A percentile compares a stretch with the other conserved stretches of the same genome.
These are phyloP conservation scores for Phytophthora constricta DNA, from an alignment of 352 stramenopile genomes.

Conservation along the genomic window DNA sequence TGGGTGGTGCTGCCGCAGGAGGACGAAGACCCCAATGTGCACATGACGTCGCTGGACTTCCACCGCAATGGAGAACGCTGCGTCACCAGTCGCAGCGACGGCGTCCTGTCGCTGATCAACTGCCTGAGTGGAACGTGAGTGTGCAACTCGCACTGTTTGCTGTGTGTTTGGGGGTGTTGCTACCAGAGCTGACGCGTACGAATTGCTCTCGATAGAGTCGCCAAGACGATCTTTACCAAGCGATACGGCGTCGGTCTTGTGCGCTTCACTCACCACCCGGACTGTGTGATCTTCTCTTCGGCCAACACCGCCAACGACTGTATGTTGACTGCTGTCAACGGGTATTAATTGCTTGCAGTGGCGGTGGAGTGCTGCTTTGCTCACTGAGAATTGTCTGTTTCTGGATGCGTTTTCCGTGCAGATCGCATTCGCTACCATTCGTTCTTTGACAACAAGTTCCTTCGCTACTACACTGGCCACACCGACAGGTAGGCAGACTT, in stretches of 20 bases:
- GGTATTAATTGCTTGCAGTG: too few species aligned
- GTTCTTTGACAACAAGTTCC: constrained; percentile 90
- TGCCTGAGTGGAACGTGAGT: constrained; percentile 83
- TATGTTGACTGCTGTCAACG: constrained; percentile 48
- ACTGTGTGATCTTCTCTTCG: constrained; percentile 89
- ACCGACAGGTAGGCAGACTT: constrained; percentile 53
- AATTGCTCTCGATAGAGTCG: constrained; percentile 49
- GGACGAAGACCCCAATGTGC: constrained; percentile 68
- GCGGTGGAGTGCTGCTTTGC: too few species aligned
- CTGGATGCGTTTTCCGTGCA: too few species aligned
- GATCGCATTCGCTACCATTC: constrained; percentile 89
- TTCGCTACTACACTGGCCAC: constrained; percentile 88
- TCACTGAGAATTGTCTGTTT: too few species aligned
- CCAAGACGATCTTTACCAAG: constrained; percentile 88
- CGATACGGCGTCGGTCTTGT: constrained; percentile 84
- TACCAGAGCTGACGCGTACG: constrained; percentile 3
- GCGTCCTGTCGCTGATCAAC: constrained; percentile 83
- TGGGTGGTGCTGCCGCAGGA: constrained; percentile 35
- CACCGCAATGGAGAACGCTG: constrained; percentile 82
- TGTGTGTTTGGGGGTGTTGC: neutral
- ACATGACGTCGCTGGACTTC: constrained; percentile 76
- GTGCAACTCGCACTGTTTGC: neutral
- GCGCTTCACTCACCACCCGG: constrained; percentile 80
- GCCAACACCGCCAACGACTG: constrained; percentile 73
- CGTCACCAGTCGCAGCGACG: constrained; percentile 78